These are phyloP conservation scores for Ophiorrhiza pumila DNA, from an alignment of 257 asterid species.

Conservation along the genomic window DNA sequence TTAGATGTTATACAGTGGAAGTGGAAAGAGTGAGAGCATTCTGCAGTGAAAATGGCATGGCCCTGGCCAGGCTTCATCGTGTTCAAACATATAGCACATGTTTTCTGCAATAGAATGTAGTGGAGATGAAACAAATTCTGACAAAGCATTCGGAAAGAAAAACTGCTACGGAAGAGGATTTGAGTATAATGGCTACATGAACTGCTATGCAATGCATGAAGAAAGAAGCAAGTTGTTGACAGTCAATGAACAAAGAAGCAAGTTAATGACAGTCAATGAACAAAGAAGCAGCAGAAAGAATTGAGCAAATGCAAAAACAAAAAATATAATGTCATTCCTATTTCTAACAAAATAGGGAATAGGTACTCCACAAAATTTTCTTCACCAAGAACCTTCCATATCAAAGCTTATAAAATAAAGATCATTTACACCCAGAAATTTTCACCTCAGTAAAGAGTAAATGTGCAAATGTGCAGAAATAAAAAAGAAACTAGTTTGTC, in stretches of 20 bases:
- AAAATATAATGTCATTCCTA: neutral
- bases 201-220: too few relatives aligned
- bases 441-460: neutral
- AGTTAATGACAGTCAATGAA: too few relatives aligned
- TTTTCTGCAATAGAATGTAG: slow-evolving; percentile 42
- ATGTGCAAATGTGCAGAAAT: neutral
- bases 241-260: too few relatives aligned
- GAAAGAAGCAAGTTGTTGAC: too few relatives aligned
- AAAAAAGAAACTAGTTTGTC: neutral
- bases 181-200: too few relatives aligned
- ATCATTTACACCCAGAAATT: neutral
- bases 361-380: neutral
- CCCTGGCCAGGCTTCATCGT: slow-evolving; percentile 73
- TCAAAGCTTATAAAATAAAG: neutral
- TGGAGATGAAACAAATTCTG: slow-evolving; percentile 9
- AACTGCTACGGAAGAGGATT: neutral
- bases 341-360: neutral
- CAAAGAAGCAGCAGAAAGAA: neutral
- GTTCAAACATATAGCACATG: slow-evolving; percentile 79
- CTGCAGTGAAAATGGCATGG: slow-evolving; percentile 92
- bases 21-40: slow-evolving; percentile 91
- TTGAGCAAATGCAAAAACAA: neutral
- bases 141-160: neutral
- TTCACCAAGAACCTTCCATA: neutral
- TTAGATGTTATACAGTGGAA: slow-evolving; percentile 82